phyloP scores from a whole-genome alignment of 2,329 filamentous ascomycete species.

The Calonectria ilicicola region DNA sequence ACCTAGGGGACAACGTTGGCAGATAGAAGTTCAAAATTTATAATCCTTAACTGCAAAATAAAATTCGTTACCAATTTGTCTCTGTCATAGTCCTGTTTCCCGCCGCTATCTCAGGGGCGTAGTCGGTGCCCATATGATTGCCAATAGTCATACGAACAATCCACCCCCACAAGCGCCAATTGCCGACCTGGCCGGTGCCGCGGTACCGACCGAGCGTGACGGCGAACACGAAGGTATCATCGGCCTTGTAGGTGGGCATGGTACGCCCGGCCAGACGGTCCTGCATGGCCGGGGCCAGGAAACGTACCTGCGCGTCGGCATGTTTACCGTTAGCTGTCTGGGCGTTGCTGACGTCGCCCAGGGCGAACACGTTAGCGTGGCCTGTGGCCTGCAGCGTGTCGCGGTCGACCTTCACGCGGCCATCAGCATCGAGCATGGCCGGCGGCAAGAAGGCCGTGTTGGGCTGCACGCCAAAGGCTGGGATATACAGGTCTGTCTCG shows the following conservation, averaged over 20 bases:
- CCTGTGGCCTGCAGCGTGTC: background rate
- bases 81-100: background rate
- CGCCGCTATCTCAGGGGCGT: background rate
- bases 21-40: too few relatives aligned
- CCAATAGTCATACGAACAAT: background rate
- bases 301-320: background rate
- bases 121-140: background rate
- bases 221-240: background rate
- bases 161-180: background rate
- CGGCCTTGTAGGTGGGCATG: background rate
- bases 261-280: background rate
- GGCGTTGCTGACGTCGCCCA: constrained; percentile 70
- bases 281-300: background rate
- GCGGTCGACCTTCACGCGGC: background rate
- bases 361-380: constrained; percentile 1
- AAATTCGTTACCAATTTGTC: background rate
- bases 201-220: background rate
- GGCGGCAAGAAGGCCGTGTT: background rate
- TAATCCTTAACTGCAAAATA: too few relatives aligned
- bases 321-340: background rate
- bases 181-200: background rate
- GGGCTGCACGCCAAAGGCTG: background rate
- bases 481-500: background rate
- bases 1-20: too few relatives aligned
- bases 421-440: background rate